phyloP scores from a whole-genome alignment of 371 early-diverging fungal species.

The Batkoa obscura region DNA sequence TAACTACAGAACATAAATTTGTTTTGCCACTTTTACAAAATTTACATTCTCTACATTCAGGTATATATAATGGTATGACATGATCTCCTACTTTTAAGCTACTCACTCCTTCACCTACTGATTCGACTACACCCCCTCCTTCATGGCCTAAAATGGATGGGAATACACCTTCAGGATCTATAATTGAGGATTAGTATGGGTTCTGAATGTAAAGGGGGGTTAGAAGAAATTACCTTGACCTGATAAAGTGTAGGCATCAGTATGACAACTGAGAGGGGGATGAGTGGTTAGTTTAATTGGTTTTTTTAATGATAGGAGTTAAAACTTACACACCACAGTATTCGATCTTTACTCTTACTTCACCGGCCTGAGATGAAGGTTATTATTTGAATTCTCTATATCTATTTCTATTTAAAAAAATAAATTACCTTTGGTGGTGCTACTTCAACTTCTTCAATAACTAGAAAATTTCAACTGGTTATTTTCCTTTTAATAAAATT shows the following conservation, averaged over 20 bases:
- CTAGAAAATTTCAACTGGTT: slow-evolving; percentile 17
- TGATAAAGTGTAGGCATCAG: slow-evolving; percentile 84
- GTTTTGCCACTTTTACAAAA: slow-evolving; percentile 91
- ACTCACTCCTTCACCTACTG: slow-evolving; percentile 90
- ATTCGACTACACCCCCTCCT: slow-evolving; percentile 89
- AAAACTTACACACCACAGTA: slow-evolving; percentile 63
- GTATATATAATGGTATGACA: slow-evolving; percentile 87
- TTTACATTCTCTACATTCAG: slow-evolving; percentile 85
- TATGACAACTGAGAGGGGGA: slow-evolving; percentile 41
- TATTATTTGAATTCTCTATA: too few relatives aligned
- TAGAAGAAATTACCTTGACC: slow-evolving; percentile 55
- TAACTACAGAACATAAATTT: slow-evolving; percentile 79
- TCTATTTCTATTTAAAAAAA: not conserved
- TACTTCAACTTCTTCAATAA: slow-evolving; percentile 78
- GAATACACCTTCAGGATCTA: slow-evolving; percentile 75
- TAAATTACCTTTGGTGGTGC: slow-evolving; percentile 54
- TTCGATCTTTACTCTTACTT: slow-evolving; percentile 83
- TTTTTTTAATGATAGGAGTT: not conserved
- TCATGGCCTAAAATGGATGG: slow-evolving; percentile 91
- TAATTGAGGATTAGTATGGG: too few relatives aligned
- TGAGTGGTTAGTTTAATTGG: too few relatives aligned
- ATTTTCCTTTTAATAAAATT: not conserved
- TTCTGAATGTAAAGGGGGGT: too few relatives aligned
- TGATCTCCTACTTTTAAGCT: slow-evolving; percentile 77
- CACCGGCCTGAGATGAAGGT: slow-evolving; percentile 35